Evolutionary conservation across 164 flowering plant species (phyloP).

Genomic region (Vitis vinifera): ASM3070453v1 NC_081809.1:2677001-2677500

Average conservation of each 20-base stretch:
- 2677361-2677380: too few species aligned
- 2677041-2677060: background rate
- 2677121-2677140: slow-evolving; percentile 46
- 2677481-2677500: background rate
- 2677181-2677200: slow-evolving; percentile 46
- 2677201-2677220: slow-evolving; percentile 68
- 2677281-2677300: background rate
- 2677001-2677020: too few species aligned
- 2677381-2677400: background rate
- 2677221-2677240: slow-evolving; percentile 67
- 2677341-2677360: too few species aligned
- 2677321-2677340: too few species aligned
- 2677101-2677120: slow-evolving; percentile 63
- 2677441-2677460: background rate
- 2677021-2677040: too few species aligned
- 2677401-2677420: background rate
- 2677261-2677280: slow-evolving; percentile 2
- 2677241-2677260: slow-evolving; percentile 58
- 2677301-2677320: too few species aligned
- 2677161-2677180: slow-evolving; percentile 34
- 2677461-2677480: background rate
- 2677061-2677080: slow-evolving; percentile 30
- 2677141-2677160: slow-evolving; percentile 43
- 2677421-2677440: background rate
- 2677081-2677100: slow-evolving; percentile 45